Evolutionary conservation across 257 asterid species (phyloP).

Genomic region (Echium plantagineum): DNA sequence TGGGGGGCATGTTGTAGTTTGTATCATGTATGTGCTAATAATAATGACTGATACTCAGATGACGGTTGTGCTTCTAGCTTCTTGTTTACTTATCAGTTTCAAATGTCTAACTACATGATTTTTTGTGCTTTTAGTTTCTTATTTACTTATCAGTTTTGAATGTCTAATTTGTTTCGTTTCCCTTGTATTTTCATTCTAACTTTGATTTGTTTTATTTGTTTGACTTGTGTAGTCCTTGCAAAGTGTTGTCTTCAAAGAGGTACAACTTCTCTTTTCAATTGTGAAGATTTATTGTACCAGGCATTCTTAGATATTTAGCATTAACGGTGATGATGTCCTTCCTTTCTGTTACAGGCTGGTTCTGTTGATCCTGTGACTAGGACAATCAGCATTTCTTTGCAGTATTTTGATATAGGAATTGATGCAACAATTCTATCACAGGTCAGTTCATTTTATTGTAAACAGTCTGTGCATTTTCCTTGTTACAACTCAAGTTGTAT

Average conservation of each 20-base stretch:
- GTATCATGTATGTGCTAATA: no score
- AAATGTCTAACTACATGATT: background rate
- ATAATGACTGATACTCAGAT: background rate
- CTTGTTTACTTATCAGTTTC: slow-evolving; percentile 4
- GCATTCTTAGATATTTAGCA: slow-evolving; percentile 7
- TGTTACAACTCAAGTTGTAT: background rate
- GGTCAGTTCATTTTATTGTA: slow-evolving; percentile 18
- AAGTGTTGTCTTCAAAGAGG: slow-evolving; percentile 96
- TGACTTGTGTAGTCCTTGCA: slow-evolving; percentile 78
- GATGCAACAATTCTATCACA: slow-evolving; percentile 82
- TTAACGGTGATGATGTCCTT: slow-evolving; percentile 10
- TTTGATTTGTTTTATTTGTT: slow-evolving; percentile 8
- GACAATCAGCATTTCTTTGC: slow-evolving; percentile 88
- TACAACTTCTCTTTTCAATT: slow-evolving; percentile 17
- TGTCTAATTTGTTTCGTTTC: background rate
- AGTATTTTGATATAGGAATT: slow-evolving; percentile 90
- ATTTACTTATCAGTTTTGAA: background rate
- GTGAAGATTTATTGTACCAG: slow-evolving; percentile 2
- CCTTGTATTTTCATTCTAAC: background rate
- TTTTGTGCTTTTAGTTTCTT: slow-evolving; percentile 5
- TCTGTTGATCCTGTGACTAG: slow-evolving; percentile 91
- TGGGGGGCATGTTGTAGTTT: no score
- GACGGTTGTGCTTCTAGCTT: background rate
- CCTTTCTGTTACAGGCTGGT: slow-evolving; percentile 58
- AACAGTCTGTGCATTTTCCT: background rate